Conservation (phyloP, 2,329 filamentous ascomycete genomes). For the Myriosclerotinia curreyana region DNA sequence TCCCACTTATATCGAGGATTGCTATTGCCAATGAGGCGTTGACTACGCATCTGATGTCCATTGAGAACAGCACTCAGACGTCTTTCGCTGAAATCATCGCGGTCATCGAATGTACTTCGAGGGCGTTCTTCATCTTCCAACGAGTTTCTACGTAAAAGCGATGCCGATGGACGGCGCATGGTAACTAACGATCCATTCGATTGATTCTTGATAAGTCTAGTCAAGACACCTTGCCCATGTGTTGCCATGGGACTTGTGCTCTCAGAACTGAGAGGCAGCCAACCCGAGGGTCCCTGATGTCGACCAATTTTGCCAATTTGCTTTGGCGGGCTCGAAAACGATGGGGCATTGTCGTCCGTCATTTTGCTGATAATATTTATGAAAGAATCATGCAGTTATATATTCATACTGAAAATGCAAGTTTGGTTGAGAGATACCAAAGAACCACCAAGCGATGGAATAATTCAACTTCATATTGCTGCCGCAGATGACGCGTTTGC, state of each 20-base stretch:
- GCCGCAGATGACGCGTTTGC: background rate
- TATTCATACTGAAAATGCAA: background rate
- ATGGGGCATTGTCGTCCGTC: conserved; percentile 4
- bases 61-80: conserved; percentile 58
- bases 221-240: conserved; percentile 37
- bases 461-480: background rate
- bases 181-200: conserved; percentile 34
- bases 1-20: conserved; percentile 82
- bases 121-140: conserved; percentile 35
- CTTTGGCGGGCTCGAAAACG: conserved; percentile 13
- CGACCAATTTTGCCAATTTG: background rate
- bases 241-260: conserved; percentile 36
- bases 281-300: conserved; percentile 29
- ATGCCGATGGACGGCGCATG: conserved; percentile 27
- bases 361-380: background rate
- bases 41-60: conserved; percentile 73
- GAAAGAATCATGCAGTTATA: background rate
- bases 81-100: conserved; percentile 49
- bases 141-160: conserved; percentile 27
- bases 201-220: conserved; percentile 35
- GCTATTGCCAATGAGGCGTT: conserved; percentile 82
- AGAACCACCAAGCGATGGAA: conserved; percentile 11
- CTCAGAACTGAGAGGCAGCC: conserved; percentile 33
- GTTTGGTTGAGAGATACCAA: conserved; percentile 6
- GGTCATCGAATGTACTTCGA: conserved; percentile 24